Evolutionary conservation across 2,329 filamentous ascomycete genomes (phyloP).

Genomic region (Epicoccum sorghinum): DNA sequence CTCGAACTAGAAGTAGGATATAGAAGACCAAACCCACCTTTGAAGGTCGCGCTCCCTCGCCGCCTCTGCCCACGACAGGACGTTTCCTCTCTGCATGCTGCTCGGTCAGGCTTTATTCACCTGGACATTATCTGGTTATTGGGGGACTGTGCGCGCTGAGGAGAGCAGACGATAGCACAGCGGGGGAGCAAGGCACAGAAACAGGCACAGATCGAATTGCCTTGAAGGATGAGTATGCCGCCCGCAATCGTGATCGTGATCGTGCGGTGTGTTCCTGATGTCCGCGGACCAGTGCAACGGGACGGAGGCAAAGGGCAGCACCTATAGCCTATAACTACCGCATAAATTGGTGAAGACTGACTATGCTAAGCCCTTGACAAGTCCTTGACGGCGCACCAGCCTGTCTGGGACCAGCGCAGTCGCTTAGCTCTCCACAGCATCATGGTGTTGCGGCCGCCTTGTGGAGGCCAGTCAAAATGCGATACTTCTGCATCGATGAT

Average conservation of each 20-base stretch:
- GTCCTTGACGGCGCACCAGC: slow-evolving; percentile 6
- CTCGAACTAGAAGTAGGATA: no score
- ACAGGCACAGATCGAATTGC: no score
- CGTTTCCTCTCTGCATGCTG: slow-evolving; percentile 19
- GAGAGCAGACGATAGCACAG: neutral
- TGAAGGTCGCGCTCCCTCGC: slow-evolving; percentile 39
- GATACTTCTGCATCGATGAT: slow-evolving; percentile 13
- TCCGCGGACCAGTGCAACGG: slow-evolving; percentile 3
- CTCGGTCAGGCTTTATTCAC: slow-evolving; percentile 10
- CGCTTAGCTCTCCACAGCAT: slow-evolving; percentile 10
- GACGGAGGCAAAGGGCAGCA: neutral
- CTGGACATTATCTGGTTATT: slow-evolving; percentile 18
- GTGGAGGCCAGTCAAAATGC: slow-evolving; percentile 11
- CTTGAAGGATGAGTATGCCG: neutral
- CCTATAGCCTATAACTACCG: no score
- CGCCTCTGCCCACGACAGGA: slow-evolving; percentile 27
- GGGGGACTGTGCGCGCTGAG: slow-evolving; percentile 4
- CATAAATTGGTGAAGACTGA: no score
- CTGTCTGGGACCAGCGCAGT: slow-evolving; percentile 5
- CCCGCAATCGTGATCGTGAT: neutral
- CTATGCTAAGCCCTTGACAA: no score
- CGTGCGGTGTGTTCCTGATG: slow-evolving; percentile 11
- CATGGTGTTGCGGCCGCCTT: slow-evolving; percentile 9
- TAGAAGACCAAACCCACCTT: slow-evolving; percentile 20
- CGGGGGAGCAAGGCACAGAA: neutral